Base-by-base conservation (phyloP, 257 asterid species). In the Striga asiatica region DNA sequence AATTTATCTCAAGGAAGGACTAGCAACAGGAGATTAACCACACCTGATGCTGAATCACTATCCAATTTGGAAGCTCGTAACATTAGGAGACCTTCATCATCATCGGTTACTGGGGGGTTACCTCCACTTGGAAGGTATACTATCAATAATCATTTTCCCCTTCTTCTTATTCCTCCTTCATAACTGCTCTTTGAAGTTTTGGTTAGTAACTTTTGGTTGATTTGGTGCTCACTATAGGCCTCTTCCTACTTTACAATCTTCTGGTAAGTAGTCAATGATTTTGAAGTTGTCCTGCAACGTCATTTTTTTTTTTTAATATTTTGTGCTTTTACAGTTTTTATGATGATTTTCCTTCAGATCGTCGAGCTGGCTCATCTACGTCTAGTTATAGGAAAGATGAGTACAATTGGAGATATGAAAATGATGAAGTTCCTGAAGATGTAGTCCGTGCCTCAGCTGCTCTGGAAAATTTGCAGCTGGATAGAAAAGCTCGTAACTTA, bases 371-470 rank as follows among this genome's bases (percentile, higher is more conserved):
- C 27, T 78, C 88, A 23, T 88, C 96, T 39, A 50, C 77, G 42
- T 78, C 94, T n/a, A 89, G 93, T 50, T 79, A 81, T 64, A 74
- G 89, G 69, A 88, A 80, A 75, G 94, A 80, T 28, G 96, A 88
- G 48, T 76, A 76, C 58, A 80, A 73, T 51, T 76, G 84, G 95
- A 82, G 91, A 73, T 82, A 84, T 42, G 88, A 82, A 22, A 73
- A 73, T 16, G 91, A 80, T 43, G 95, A 84, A 47, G 67, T 72
- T 51, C 58, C 91, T 20, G 85, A 82, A 48, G 94, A 88, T 46
- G 83, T 82, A 48, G 67, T 43, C 25, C 86, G 75, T 52, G 83
- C 91, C 20, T 80, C 97, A 22, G 70, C 95, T 69, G 94, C 97
- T 25, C 71, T 84, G 58, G 95, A 88, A 76, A 88, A 82, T 71